These are phyloP conservation scores for Solanum sejunctum DNA, from an alignment of 257 asterid species.

Conservation along the genomic window DNA sequence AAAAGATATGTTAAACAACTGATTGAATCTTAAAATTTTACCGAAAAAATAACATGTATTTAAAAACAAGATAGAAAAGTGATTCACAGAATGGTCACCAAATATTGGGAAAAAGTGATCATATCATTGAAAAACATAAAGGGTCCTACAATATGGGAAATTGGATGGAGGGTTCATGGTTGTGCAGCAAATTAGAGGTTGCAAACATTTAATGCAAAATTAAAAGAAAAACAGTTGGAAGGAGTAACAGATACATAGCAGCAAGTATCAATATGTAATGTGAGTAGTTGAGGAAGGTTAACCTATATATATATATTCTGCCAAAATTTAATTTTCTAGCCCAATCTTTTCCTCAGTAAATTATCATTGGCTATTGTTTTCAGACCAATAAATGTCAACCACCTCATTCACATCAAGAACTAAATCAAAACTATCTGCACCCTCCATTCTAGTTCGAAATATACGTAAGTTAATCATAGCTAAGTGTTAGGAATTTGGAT, in stretches of 20 bases:
- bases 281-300: constrained; percentile 2
- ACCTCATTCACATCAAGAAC: background rate
- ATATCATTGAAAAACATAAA: background rate
- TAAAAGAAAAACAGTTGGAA: constrained; percentile 13
- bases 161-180: background rate
- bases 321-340: background rate
- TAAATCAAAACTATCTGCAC: background rate
- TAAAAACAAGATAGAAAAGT: too few species aligned
- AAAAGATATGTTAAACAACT: too few species aligned
- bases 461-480: background rate
- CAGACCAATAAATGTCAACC: background rate
- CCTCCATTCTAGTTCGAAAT: background rate
- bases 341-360: background rate
- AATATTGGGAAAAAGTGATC: background rate
- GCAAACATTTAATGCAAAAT: background rate
- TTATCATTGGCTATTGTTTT: background rate
- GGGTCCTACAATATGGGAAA: background rate
- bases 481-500: background rate
- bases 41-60: too few species aligned
- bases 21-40: too few species aligned
- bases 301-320: background rate
- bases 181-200: background rate
- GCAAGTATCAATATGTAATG: background rate
- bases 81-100: background rate
- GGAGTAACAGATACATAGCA: background rate